Conservation (phyloP, 2,329 filamentous ascomycete genomes). For the Aspergillus pseudonomiae region DNA sequence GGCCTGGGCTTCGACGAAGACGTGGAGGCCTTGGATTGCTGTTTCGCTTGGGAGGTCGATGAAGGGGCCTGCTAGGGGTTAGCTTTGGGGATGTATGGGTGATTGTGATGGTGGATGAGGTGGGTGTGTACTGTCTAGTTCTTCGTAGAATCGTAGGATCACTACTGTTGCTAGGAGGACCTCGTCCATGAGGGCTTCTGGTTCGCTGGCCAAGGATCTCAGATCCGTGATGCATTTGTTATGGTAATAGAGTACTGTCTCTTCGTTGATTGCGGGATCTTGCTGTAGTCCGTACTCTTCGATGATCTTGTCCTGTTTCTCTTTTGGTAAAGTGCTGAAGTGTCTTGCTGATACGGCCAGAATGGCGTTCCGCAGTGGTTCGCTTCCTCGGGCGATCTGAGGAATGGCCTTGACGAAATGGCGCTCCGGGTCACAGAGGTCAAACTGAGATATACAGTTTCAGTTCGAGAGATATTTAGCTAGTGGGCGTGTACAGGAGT, state of each 20-base stretch:
- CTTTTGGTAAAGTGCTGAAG: neutral
- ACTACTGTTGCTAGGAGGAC: conserved; percentile 43
- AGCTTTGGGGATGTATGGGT: neutral
- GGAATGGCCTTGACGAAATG: neutral
- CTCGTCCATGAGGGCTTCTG: conserved; percentile 12
- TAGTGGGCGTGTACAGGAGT: too few relatives aligned
- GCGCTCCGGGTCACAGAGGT: neutral
- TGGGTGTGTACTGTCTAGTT: conserved; percentile 34
- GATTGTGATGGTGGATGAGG: neutral
- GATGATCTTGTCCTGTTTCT: neutral
- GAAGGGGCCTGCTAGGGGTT: neutral
- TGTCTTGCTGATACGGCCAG: neutral
- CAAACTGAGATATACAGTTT: neutral
- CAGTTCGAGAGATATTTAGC: neutral
- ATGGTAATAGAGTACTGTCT: neutral
- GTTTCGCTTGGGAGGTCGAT: neutral
- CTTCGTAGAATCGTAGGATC: conserved; percentile 47
- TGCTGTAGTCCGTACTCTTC: neutral
- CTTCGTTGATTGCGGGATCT: neutral
- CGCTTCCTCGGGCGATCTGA: neutral
- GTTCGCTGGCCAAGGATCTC: neutral
- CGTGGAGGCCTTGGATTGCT: neutral
- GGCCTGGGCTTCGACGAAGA: neutral
- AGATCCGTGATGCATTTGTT: neutral
- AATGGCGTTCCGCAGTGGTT: neutral